Conservation (phyloP, 2,329 filamentous ascomycete species). For the Hirsutella minnesotensis region DNA sequence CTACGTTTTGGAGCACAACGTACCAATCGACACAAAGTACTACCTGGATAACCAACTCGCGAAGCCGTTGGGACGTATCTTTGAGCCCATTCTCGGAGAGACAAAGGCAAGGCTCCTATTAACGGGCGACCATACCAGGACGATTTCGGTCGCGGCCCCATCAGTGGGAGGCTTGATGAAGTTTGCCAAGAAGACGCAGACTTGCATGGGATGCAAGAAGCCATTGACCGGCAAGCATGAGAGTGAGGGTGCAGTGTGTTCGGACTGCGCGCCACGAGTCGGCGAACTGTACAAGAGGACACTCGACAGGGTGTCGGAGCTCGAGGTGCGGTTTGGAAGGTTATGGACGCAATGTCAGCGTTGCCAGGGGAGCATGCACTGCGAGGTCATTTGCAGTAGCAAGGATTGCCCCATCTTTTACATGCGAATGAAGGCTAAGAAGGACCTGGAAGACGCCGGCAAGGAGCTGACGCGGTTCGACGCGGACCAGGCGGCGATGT, state of each 20-base stretch:
- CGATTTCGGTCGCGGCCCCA: conserved; percentile 84
- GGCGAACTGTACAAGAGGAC: conserved; percentile 92
- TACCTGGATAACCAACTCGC: conserved; percentile 97
- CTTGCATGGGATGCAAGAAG: conserved; percentile 99
- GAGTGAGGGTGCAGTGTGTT: conserved; percentile 74
- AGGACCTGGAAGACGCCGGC: conserved; percentile 90
- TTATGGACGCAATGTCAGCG: conserved; percentile 98
- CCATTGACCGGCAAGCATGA: conserved; percentile 73
- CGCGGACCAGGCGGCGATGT: conserved; percentile 60
- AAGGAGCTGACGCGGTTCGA: conserved; percentile 88
- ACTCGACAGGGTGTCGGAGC: conserved; percentile 74
- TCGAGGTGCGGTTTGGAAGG: conserved; percentile 84
- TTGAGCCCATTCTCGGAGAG: conserved; percentile 93
- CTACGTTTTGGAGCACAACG: conserved; percentile 92
- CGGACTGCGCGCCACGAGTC: conserved; percentile 71
- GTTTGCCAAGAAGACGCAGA: conserved; percentile 94
- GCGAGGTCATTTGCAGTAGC: conserved; percentile 93
- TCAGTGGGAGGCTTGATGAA: conserved; percentile 93
- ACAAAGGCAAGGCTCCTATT: conserved; percentile 79
- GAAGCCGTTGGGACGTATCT: conserved; percentile 88
- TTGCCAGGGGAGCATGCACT: conserved; percentile 95
- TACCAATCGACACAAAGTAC: conserved; percentile 96
- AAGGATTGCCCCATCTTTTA: conserved; percentile 99
- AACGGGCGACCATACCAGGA: conserved; percentile 87
- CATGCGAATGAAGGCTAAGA: conserved; percentile 99